Evolutionary conservation across 1,139 yeast species (phyloP), one percentile per base, ranked within the genome.

Genomic region (Suhomyces guaymorum): DNA sequence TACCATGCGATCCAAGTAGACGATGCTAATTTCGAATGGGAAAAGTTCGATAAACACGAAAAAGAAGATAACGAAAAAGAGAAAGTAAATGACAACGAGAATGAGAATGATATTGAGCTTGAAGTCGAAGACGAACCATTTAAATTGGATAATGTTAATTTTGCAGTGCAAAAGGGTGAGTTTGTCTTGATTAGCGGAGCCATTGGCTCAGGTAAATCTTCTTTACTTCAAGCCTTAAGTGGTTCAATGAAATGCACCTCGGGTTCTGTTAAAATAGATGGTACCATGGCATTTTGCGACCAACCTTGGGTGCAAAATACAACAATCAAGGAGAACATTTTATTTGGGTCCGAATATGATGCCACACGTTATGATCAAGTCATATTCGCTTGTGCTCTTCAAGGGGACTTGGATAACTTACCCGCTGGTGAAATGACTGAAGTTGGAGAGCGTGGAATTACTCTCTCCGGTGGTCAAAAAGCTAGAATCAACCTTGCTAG

Each of bases 281-380:
- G 78, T 2, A 49, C 68, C 1, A 38, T 65, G 15, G 42, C 73
- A 20, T 54, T 73, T 3, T 74, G 79, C 52, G 70, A 73, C 1
- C 42, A 53, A 28, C 90, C 94, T 9, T 88, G 96, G 96, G 79
- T 86, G 39, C 94, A 83, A 57, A 88, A 87, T 54, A 79, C 88
- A 2, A 82, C 95, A 1, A 82, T 87, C 4, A 70, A 75, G 44
- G 82, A 84, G 21, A 88, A 88, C 51, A 86, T 88, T 39, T 42
- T 73, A 1, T 88, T 88, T 61, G 96, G 96, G 2, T 54, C 64
- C 7, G 72, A 70, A 2, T 81, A 55, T 41, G 80, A 83, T 2
- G 96, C 88, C 10, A 96, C 88, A 65, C 87, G 95, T 5, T 87
- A 86, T 50, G 59, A 72, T 1, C 54, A 61, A 10, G 80, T 82